phyloP scores from a whole-genome alignment of 164 flowering plant species.

The Dillenia turbinata region DNA sequence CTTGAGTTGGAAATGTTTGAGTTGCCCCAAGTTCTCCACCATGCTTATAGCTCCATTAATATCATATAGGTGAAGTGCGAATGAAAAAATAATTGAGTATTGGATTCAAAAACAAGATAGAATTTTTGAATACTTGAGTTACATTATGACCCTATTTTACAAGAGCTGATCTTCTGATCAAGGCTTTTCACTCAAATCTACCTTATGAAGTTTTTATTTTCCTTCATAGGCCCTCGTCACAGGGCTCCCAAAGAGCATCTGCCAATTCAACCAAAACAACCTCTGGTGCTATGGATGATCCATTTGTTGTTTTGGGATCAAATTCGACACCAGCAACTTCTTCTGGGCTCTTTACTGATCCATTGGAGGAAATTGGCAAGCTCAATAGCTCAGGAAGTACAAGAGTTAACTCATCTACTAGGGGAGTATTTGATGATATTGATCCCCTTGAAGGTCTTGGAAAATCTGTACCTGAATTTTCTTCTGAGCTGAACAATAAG shows the following conservation, averaged over 20 bases:
- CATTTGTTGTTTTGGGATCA: constrained; percentile 62
- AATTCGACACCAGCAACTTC: constrained; percentile 32
- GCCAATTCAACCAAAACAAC: constrained; percentile 29
- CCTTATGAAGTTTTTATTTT: background rate
- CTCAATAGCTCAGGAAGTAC: constrained; percentile 30
- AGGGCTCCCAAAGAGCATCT: constrained; percentile 45
- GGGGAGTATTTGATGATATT: constrained; percentile 45
- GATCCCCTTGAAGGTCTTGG: constrained; percentile 52
- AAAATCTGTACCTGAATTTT: constrained; percentile 41
- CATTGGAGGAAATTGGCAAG: constrained; percentile 47
- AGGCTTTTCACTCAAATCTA: too few relatives aligned
- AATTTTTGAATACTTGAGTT: too few relatives aligned
- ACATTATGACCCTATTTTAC: too few relatives aligned
- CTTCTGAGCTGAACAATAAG: constrained; percentile 30
- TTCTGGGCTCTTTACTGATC: constrained; percentile 40
- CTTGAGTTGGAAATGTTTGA: too few relatives aligned
- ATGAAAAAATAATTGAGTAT: too few relatives aligned
- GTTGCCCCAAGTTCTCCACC: too few relatives aligned
- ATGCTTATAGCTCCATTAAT: too few relatives aligned
- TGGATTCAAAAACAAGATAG: too few relatives aligned
- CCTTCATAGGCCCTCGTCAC: constrained; percentile 10
- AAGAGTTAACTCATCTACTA: constrained; percentile 31
- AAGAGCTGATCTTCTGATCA: too few relatives aligned
- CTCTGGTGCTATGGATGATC: constrained; percentile 47
- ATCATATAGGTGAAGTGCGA: too few relatives aligned